These are phyloP conservation scores for Starmerella stellata DNA, from an alignment of 805 yeast genomes.

Conservation along the genomic window DNA sequence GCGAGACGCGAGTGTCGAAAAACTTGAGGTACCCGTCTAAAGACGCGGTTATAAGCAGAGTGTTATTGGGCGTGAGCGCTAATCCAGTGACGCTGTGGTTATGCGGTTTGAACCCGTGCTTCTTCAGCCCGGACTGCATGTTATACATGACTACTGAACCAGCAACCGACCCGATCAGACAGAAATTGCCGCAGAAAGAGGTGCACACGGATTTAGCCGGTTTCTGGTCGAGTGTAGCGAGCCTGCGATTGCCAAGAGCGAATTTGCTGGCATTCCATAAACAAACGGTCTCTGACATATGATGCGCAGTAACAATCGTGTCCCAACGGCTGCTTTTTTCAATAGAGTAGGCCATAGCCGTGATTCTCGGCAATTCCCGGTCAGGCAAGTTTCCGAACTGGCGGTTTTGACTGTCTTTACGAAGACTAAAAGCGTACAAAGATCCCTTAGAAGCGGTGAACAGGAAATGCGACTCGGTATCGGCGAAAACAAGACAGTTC, in stretches of 20 bases:
- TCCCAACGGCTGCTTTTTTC: conserved; percentile 85
- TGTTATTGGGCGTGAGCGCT: conserved; percentile 76
- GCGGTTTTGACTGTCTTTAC: conserved; percentile 93
- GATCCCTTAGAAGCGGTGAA: conserved; percentile 67
- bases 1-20: conserved; percentile 59
- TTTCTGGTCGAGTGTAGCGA: conserved; percentile 63
- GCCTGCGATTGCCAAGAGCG: conserved; percentile 55
- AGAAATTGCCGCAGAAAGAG: conserved; percentile 91
- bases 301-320: conserved; percentile 74
- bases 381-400: conserved; percentile 63
- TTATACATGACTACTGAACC: conserved; percentile 81
- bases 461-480: conserved; percentile 52
- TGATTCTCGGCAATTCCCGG: conserved; percentile 54
- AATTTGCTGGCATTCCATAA: conserved; percentile 75
- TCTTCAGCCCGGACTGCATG: conserved; percentile 80
- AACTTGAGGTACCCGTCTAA: conserved; percentile 80
- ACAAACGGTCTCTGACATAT: conserved; percentile 63
- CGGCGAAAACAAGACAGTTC: conserved; percentile 52
- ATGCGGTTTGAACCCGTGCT: conserved; percentile 50
- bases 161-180: conserved; percentile 65
- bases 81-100: conserved; percentile 59
- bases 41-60: conserved; percentile 70
- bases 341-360: conserved; percentile 50
- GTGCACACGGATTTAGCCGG: conserved; percentile 56
- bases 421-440: conserved; percentile 77